Conservation (phyloP, 495 filamentous ascomycete species). For the Hypoxylon rickii region DNA sequence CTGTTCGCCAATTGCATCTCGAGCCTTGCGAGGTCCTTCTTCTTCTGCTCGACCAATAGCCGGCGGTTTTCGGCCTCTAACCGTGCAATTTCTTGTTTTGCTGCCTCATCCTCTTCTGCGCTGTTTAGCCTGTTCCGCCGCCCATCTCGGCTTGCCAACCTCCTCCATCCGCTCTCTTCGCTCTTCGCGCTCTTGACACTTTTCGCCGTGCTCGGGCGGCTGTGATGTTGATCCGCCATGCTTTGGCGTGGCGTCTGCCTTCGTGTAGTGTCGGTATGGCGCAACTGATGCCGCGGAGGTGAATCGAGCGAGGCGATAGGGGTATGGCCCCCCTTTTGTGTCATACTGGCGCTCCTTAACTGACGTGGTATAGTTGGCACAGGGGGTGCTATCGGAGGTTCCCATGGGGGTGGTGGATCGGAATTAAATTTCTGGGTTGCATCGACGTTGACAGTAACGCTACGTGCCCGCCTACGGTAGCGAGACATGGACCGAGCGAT, state of each 20-base stretch:
- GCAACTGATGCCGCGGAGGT: conserved; percentile 28
- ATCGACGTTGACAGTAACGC: conserved; percentile 34
- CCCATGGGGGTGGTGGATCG: conserved; percentile 33
- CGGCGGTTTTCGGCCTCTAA: conserved; percentile 47
- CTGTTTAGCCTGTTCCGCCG: conserved; percentile 25
- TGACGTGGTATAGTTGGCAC: conserved; percentile 36
- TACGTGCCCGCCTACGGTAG: conserved; percentile 51
- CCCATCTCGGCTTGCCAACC: conserved; percentile 28
- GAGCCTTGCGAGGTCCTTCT: conserved; percentile 51
- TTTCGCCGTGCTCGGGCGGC: conserved; percentile 31
- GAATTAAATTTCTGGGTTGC: conserved; percentile 36
- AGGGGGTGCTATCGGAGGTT: conserved; percentile 36
- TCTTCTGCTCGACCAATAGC: conserved; percentile 51
- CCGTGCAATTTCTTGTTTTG: conserved; percentile 32
- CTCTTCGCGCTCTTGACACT: conserved; percentile 21
- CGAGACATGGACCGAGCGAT: conserved; percentile 63
- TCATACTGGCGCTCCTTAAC: conserved; percentile 26
- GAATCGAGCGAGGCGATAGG: conserved; percentile 15
- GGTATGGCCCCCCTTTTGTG: conserved; percentile 28
- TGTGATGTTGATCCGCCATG: conserved; percentile 28
- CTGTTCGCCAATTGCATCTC: conserved; percentile 47
- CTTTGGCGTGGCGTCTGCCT: conserved; percentile 21
- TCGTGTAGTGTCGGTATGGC: conserved; percentile 28
- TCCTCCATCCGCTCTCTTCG: conserved; percentile 29
- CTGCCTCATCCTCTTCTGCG: conserved; percentile 22